A percentile compares a stretch with the other conserved stretches of the same genome.
Evolutionary conservation across 2,329 filamentous ascomycete genomes (phyloP).

Genomic region (Trichoderma harzianum): DNA sequence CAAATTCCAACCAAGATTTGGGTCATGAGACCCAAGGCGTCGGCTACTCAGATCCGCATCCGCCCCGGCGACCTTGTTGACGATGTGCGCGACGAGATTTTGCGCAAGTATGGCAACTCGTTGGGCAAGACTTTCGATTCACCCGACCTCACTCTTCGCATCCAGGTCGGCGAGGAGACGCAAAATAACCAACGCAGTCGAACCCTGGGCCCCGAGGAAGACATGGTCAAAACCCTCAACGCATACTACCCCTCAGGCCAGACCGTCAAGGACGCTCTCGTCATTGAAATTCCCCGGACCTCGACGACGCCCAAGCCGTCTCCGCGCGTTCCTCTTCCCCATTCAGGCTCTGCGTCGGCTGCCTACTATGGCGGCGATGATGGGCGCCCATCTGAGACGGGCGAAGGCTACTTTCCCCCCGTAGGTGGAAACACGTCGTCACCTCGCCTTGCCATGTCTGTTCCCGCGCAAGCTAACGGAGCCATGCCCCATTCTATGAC

Average conservation of each 20-base stretch:
- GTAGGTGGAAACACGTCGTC: slow-evolving; percentile 44
- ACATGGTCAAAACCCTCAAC: slow-evolving; percentile 74
- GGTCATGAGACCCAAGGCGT: slow-evolving; percentile 84
- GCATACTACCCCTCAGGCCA: slow-evolving; percentile 84
- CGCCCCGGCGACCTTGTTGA: slow-evolving; percentile 89
- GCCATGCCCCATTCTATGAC: slow-evolving; percentile 63
- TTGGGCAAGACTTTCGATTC: slow-evolving; percentile 85
- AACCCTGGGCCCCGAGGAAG: slow-evolving; percentile 78
- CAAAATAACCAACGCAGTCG: slow-evolving; percentile 59
- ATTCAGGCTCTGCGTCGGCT: slow-evolving; percentile 35
- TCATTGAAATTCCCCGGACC: slow-evolving; percentile 79
- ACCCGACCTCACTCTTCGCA: slow-evolving; percentile 79
- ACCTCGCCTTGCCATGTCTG: slow-evolving; percentile 31
- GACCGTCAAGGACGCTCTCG: slow-evolving; percentile 78
- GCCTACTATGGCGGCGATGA: slow-evolving; percentile 63
- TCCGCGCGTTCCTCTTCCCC: slow-evolving; percentile 51
- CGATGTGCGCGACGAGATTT: slow-evolving; percentile 86
- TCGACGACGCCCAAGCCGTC: slow-evolving; percentile 72
- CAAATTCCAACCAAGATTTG: slow-evolving; percentile 73
- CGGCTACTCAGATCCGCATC: slow-evolving; percentile 81
- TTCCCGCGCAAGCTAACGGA: slow-evolving; percentile 34
- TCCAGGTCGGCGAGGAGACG: slow-evolving; percentile 60
- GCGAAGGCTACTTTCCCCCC: slow-evolving; percentile 77
- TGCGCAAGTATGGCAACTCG: slow-evolving; percentile 92
- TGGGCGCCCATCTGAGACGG: slow-evolving; percentile 61